Base-by-base conservation (phyloP, 2,329 filamentous ascomycete genomes). In the Paecilomyces formosus region DNA sequence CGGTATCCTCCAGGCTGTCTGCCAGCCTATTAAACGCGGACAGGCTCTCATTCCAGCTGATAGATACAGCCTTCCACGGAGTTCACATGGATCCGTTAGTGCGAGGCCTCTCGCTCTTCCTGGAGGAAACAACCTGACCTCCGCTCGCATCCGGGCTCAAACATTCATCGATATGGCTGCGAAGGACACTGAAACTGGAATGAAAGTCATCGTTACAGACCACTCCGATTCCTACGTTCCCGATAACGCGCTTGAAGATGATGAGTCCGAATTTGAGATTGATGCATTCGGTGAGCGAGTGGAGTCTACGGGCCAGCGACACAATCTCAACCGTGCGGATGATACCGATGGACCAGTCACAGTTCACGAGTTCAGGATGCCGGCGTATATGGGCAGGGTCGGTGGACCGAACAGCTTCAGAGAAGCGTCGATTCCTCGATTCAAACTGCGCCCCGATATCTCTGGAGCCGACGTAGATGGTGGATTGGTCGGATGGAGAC, bases 401-500 rank as follows among this genome's bases (percentile, higher is more conserved):
- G 70, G 71, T 12, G 35, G 62, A 28, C 62, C 58, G 26, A 69
- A 65, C 18, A 64, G 58, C 15, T 58, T 57, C 21, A 66, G 64
- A 4, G 67, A 69, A 28, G 64, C 66, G 22, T 68, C 68, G 1
- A 74, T 75, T 50, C 75, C 76, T 4, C 66, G 66, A 13, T 77
- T 79, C 60, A 67, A 72, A 15, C 72, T 79, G 13, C 68, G 66
- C 18, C 76, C 77, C 9, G 76, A 79, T 63, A 68, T 78, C 28
- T 57, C 68, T 1, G 74, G 74, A 21, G 71, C 72, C 55, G 76
- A 79, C 57, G 68, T 69, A 8, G 76, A 79, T 45, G 77, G 76
- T 26, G 77, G 77, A 8, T 62, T 79, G 53, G 63, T 78, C 52
- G 73, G 70, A 49, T 79, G 76, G 76, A 76, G 73, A 58, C 74